Evolutionary conservation across 2,329 filamentous ascomycete genomes (phyloP).

Genomic region (Tricladium varicosporioides): DNA sequence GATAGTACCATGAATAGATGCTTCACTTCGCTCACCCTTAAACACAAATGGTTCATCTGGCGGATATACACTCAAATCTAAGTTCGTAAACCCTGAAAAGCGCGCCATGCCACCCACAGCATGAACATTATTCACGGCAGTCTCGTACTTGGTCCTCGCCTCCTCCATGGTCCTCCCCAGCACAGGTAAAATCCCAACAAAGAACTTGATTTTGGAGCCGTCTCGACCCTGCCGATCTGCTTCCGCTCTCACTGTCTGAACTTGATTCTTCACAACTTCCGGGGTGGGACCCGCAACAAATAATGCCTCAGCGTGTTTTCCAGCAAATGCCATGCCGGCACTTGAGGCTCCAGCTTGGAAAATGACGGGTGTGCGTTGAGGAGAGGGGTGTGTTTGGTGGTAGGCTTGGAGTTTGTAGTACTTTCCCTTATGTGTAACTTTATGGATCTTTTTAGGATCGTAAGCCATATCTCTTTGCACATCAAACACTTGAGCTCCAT

Average conservation of each 20-base stretch:
- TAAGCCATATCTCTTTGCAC: not conserved
- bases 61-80: not conserved
- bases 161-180: not conserved
- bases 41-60: not conserved
- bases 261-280: conserved; percentile 50
- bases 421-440: conserved; percentile 63
- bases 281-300: conserved; percentile 64
- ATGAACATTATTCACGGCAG: not conserved
- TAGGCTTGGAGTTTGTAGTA: conserved; percentile 61
- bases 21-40: not conserved
- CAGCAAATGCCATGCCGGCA: conserved; percentile 64
- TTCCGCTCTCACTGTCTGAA: not conserved
- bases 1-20: not conserved
- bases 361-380: conserved; percentile 9
- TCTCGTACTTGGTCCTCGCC: not conserved
- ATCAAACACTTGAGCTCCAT: conserved; percentile 47
- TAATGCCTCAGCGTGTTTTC: conserved; percentile 66
- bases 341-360: conserved; percentile 64
- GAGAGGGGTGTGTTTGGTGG: conserved; percentile 43
- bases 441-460: conserved; percentile 52
- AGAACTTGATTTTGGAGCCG: not conserved
- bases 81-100: not conserved
- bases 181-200: not conserved
- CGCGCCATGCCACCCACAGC: not conserved
- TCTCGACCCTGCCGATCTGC: not conserved